Evolutionary conservation across 495 filamentous ascomycete genomes (phyloP).

Genomic region (Podospora bellae-mahoneyi): DNA sequence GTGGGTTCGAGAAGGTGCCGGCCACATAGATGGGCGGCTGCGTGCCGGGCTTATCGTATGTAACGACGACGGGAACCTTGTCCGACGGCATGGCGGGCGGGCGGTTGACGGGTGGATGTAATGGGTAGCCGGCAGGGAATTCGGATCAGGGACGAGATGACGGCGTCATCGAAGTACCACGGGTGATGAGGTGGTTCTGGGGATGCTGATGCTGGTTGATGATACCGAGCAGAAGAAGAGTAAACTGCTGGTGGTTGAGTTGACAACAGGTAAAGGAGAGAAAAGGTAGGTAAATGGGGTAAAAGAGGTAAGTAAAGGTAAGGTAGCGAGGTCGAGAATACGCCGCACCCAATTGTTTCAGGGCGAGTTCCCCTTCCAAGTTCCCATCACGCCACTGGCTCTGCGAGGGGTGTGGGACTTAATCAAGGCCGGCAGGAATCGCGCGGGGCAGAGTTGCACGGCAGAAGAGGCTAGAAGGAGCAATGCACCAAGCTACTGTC

Average conservation of each 20-base stretch:
- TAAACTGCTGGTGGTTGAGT: neutral
- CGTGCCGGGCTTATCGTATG: slow-evolving; percentile 54
- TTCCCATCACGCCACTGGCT: neutral
- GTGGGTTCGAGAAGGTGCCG: slow-evolving; percentile 60
- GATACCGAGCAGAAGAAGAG: neutral
- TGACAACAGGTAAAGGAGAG: neutral
- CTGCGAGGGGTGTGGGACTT: neutral
- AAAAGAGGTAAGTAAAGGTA: neutral
- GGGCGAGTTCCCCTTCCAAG: neutral
- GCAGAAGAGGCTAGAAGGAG: neutral
- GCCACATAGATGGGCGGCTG: slow-evolving; percentile 62
- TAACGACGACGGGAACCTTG: slow-evolving; percentile 50
- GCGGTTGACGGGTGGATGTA: slow-evolving; percentile 33
- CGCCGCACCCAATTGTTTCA: neutral
- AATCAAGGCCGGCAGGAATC: neutral
- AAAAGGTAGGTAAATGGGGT: neutral
- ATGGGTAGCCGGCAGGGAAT: slow-evolving; percentile 14
- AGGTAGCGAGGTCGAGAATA: neutral
- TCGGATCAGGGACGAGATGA: slow-evolving; percentile 5
- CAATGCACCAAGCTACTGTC: neutral
- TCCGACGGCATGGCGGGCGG: slow-evolving; percentile 36
- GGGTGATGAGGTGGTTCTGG: neutral
- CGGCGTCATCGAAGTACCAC: slow-evolving; percentile 14
- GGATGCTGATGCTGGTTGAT: neutral
- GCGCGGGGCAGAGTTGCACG: slow-evolving; percentile 8